Base-by-base conservation (phyloP, 2,329 filamentous ascomycete species). In the Neofusicoccum sp. region DNA sequence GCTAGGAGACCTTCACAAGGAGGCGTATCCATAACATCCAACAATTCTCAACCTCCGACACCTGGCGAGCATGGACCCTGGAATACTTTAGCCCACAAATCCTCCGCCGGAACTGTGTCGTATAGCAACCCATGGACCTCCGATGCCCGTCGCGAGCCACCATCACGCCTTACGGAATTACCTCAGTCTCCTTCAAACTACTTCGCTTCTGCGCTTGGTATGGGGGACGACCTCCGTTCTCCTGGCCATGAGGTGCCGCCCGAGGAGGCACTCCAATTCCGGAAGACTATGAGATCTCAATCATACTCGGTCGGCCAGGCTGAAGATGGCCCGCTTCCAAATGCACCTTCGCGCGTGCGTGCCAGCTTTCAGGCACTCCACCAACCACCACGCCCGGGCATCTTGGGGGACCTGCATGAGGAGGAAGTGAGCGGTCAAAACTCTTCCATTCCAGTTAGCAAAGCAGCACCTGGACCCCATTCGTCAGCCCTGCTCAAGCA, bases 301-400 rank as follows among this genome's bases (percentile, higher is more conserved):
- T 98, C 95, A 4, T 98, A 98, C 75, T 98, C 93, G 0, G 93
- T 96, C 49, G 93, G 93, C 4, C 93, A 97, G 72, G 80, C 92
- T 63, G 92, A 96, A 58, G 84, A 53, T 14, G 36, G 24, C 2
- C 58, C 47, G 16, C 28, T 51, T 26, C 48, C 36, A n/a, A 58
- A 45, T 26, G 9, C 47, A 9, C 30, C 41, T 5, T 43, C 28
- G 30, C 47, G 58, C 34, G 58, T 49, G 43, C 70, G 68, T 3
- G 75, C 82, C 3, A 76, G 82, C 24, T 79, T 89, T 30, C 87
- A 84, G 62, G 80, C 34, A 63, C 90, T 93, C 67, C 89, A 95
- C 71, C 86, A 91, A 36, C 89, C 90, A 4, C 96, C 92, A 12
- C 86, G 88, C 56, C 88, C 88, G 38, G 91, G 88, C 69, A 87